Conservation (phyloP, 176 grass and related monocot species). For the Sorghum bicolor region DNA sequence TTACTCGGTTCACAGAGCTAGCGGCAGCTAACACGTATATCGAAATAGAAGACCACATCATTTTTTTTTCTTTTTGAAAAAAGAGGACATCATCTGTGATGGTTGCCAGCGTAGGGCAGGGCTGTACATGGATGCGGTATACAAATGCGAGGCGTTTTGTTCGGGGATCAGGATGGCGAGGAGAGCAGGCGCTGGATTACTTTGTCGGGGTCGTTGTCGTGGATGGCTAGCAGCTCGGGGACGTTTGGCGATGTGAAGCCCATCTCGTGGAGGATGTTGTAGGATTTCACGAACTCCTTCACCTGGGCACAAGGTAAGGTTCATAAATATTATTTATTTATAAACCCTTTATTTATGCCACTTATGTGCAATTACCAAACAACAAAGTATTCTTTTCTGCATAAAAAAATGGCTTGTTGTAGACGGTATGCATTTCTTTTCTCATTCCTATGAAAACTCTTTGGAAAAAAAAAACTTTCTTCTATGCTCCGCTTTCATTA, state of each 20-base stretch:
- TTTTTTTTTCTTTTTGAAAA: no score
- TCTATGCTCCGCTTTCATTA: not conserved
- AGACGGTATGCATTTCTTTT: not conserved
- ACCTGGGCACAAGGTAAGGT: slow-evolving; percentile 45
- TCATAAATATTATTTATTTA: not conserved
- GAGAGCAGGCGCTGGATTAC: slow-evolving; percentile 74
- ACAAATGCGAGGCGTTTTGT: not conserved
- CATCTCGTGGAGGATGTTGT: slow-evolving; percentile 89
- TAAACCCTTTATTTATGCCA: not conserved
- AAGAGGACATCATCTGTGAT: not conserved
- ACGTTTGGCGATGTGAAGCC: slow-evolving; percentile 84
- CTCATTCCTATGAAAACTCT: not conserved
- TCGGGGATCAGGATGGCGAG: slow-evolving; percentile 36
- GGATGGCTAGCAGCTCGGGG: slow-evolving; percentile 78
- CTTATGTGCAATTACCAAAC: not conserved
- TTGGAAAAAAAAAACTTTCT: not conserved
- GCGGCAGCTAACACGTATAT: not conserved
- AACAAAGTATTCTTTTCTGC: not conserved
- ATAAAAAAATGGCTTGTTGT: not conserved
- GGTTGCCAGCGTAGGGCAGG: not conserved
- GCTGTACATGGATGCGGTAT: slow-evolving; percentile 25
- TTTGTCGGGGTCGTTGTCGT: slow-evolving; percentile 94
- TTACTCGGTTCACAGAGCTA: not conserved
- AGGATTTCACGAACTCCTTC: slow-evolving; percentile 97
- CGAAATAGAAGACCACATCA: not conserved